Evolutionary conservation across 192 early-diverging fungal species (phyloP).

Genomic region (Chytriomyces sp.): DNA sequence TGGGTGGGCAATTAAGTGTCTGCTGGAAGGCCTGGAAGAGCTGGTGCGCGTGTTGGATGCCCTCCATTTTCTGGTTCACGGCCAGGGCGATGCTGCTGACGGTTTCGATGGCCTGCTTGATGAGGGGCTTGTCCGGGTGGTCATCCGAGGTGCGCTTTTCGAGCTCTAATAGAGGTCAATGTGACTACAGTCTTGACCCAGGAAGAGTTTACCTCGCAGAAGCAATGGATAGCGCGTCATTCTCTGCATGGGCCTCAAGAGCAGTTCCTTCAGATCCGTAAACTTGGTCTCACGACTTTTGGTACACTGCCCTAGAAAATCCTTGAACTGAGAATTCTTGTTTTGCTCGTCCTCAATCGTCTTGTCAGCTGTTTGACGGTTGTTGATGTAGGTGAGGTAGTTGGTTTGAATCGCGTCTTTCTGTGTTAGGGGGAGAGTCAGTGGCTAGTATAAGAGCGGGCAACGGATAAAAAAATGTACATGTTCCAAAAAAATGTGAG

Average conservation of each 20-base stretch:
- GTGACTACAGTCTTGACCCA: not conserved
- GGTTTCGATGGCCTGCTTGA: conserved; percentile 44
- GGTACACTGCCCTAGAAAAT: conserved; percentile 27
- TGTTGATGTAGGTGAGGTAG: conserved; percentile 48
- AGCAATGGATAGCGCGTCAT: conserved; percentile 49
- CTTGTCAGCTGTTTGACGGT: conserved; percentile 41
- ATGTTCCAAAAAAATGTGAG: conserved; percentile 35
- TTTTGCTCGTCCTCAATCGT: conserved; percentile 41
- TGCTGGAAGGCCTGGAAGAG: conserved; percentile 57
- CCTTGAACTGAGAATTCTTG: conserved; percentile 40
- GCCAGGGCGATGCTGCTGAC: conserved; percentile 46
- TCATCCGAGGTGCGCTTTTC: conserved; percentile 46
- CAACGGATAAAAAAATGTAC: too few species aligned
- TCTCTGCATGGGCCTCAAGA: conserved; percentile 49
- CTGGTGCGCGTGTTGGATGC: conserved; percentile 48
- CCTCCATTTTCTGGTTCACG: conserved; percentile 59
- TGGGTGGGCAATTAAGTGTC: conserved; percentile 60
- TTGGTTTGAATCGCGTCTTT: conserved; percentile 39
- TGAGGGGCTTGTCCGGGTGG: conserved; percentile 51
- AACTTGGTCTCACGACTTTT: conserved; percentile 18
- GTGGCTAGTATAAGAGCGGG: too few species aligned
- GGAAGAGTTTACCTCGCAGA: conserved; percentile 36
- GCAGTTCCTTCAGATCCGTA: conserved; percentile 38
- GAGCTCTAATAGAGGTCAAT: conserved; percentile 43
- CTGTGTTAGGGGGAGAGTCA: too few species aligned